These are phyloP conservation scores for Aspergillus haitiensis DNA, from an alignment of 495 filamentous ascomycete species.

Conservation along the genomic window DNA sequence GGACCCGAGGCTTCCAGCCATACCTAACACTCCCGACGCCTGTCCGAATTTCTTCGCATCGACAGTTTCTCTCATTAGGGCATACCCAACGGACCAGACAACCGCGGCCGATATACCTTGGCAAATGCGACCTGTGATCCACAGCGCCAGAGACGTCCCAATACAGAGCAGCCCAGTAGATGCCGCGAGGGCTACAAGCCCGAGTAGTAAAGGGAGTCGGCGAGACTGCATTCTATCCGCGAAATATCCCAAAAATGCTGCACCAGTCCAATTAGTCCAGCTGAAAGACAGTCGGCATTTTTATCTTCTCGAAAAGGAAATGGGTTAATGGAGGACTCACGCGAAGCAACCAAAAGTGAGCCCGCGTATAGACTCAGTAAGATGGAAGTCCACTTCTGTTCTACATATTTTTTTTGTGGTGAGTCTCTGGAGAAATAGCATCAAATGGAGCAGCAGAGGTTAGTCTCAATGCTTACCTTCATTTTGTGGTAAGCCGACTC, in stretches of 20 bases:
- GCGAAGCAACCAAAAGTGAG: neutral
- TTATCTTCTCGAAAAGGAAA: neutral
- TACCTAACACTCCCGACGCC: constrained; percentile 68
- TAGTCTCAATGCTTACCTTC: neutral
- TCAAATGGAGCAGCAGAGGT: no score
- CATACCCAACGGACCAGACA: constrained; percentile 71
- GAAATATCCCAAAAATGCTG: constrained; percentile 44
- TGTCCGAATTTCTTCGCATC: constrained; percentile 62
- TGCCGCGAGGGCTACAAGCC: constrained; percentile 64
- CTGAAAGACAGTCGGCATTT: neutral
- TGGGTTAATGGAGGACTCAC: neutral
- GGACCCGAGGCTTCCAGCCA: constrained; percentile 64
- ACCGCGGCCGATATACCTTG: constrained; percentile 75
- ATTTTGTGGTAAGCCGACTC: neutral
- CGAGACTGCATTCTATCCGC: constrained; percentile 66
- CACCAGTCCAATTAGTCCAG: neutral
- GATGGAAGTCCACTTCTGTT: neutral
- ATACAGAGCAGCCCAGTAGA: constrained; percentile 72
- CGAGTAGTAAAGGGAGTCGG: constrained; percentile 64
- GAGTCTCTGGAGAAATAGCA: no score
- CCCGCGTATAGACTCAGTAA: neutral
- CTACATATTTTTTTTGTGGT: neutral
- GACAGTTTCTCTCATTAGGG: constrained; percentile 77
- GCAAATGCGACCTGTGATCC: constrained; percentile 66
- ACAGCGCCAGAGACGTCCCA: constrained; percentile 60